phyloP scores from a whole-genome alignment of 345 rosid species.

The Lumnitzera littorea region DNA sequence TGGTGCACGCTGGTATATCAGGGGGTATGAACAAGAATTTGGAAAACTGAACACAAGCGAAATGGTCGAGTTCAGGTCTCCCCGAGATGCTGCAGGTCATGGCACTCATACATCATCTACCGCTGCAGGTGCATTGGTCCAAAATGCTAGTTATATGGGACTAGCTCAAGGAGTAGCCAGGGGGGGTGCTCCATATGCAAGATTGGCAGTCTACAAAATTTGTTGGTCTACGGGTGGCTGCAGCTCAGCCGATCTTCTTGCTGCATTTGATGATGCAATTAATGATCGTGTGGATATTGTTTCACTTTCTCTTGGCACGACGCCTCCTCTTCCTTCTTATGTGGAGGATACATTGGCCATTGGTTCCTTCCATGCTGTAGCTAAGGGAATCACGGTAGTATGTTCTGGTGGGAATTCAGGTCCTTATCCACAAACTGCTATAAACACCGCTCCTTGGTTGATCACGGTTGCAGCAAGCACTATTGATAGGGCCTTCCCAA shows the following conservation, averaged over 20 bases:
- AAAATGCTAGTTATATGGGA: constrained; percentile 27
- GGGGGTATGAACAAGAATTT: constrained; percentile 42
- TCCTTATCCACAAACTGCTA: constrained; percentile 18
- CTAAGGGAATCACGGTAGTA: constrained; percentile 24
- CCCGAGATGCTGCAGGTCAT: constrained; percentile 30
- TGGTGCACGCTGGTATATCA: constrained; percentile 38
- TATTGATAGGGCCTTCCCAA: constrained; percentile 28
- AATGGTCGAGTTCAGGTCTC: constrained; percentile 29
- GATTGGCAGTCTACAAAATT: constrained; percentile 34
- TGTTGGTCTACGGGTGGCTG: constrained; percentile 39
- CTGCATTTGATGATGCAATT: constrained; percentile 40
- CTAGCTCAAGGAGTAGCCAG: constrained; percentile 31
- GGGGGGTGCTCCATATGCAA: constrained; percentile 36
- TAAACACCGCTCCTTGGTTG: constrained; percentile 29
- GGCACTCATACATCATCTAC: constrained; percentile 37
- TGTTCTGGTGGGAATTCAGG: constrained; percentile 29
- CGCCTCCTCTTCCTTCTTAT: constrained; percentile 19
- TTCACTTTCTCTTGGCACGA: constrained; percentile 31
- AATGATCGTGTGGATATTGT: constrained; percentile 37
- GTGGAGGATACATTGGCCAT: constrained; percentile 19
- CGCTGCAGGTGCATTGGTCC: constrained; percentile 27
- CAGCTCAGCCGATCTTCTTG: constrained; percentile 32
- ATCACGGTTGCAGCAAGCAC: constrained; percentile 31
- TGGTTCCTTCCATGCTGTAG: constrained; percentile 32
- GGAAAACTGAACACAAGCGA: constrained; percentile 13